phyloP scores from a whole-genome alignment of 192 early-diverging fungal species.

The Umbelopsis sp. region DNA sequence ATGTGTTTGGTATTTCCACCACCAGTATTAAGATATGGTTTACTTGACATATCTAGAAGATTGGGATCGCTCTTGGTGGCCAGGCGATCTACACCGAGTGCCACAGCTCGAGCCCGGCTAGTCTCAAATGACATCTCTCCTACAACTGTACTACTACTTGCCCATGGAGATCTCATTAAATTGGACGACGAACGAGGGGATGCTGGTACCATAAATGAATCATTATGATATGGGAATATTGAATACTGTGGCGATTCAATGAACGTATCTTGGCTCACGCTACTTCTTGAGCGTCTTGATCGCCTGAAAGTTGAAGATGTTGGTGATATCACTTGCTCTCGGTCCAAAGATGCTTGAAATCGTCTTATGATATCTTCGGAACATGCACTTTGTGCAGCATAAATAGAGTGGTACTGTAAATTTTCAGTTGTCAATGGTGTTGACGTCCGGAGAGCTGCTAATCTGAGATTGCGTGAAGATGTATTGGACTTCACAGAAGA shows the following conservation, averaged over 20 bases:
- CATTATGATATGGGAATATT: slow-evolving; percentile 12
- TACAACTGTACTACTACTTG: neutral
- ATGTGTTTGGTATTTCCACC: neutral
- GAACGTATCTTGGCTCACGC: neutral
- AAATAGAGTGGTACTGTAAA: neutral
- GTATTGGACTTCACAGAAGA: neutral
- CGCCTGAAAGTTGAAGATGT: neutral
- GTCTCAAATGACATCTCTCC: neutral
- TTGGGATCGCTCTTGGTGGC: neutral
- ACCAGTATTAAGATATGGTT: too few relatives aligned
- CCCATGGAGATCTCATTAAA: neutral
- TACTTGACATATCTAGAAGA: too few relatives aligned
- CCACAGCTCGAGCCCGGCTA: neutral
- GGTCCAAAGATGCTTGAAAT: slow-evolving; percentile 3
- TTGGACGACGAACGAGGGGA: neutral
- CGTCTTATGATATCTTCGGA: neutral
- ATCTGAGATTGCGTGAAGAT: neutral
- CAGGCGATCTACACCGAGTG: neutral
- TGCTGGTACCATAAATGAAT: slow-evolving; percentile 4
- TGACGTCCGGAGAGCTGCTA: neutral
- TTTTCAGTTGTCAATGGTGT: slow-evolving; percentile 6
- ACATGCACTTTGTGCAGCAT: neutral
- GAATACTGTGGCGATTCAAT: slow-evolving; percentile 8
- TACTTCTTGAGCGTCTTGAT: slow-evolving; percentile 3
- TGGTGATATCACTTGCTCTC: neutral